Evolutionary conservation across 768 basidiomycete species (phyloP).

Genomic region (Artomyces pyxidatus): DNA sequence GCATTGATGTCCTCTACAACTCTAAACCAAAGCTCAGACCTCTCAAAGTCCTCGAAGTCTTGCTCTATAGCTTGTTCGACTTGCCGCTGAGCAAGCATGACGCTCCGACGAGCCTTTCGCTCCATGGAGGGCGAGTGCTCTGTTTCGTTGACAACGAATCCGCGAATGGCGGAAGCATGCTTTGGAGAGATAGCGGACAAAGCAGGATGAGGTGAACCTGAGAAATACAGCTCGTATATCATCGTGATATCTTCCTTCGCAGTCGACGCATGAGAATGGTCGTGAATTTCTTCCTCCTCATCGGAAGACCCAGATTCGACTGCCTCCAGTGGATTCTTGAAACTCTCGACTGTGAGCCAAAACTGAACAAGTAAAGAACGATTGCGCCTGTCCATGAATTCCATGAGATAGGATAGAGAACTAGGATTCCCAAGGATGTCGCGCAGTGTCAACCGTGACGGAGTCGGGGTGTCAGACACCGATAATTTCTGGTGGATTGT

Average conservation of each 20-base stretch:
- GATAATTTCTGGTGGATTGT: slow-evolving; percentile 32
- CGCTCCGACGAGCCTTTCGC: slow-evolving; percentile 61
- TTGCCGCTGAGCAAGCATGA: slow-evolving; percentile 79
- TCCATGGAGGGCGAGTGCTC: slow-evolving; percentile 34
- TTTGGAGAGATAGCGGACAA: slow-evolving; percentile 61
- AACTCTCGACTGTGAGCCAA: slow-evolving; percentile 95
- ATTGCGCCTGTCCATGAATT: slow-evolving; percentile 91
- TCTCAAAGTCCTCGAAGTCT: slow-evolving; percentile 83
- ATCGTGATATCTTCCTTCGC: slow-evolving; percentile 83
- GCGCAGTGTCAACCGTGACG: slow-evolving; percentile 53
- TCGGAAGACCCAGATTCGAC: slow-evolving; percentile 51
- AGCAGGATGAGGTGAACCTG: slow-evolving; percentile 47
- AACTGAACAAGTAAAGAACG: slow-evolving; percentile 88
- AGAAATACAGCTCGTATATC: slow-evolving; percentile 85
- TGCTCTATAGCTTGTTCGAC: slow-evolving; percentile 86
- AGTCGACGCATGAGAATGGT: slow-evolving; percentile 44
- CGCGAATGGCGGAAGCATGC: slow-evolving; percentile 60
- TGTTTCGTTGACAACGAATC: slow-evolving; percentile 49
- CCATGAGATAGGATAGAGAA: slow-evolving; percentile 93
- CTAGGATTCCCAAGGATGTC: slow-evolving; percentile 84
- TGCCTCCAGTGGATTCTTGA: slow-evolving; percentile 92
- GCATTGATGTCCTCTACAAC: slow-evolving; percentile 64
- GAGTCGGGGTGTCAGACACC: slow-evolving; percentile 28
- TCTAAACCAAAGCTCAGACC: slow-evolving; percentile 89
- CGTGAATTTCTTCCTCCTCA: slow-evolving; percentile 52